These are phyloP conservation scores for Blastocystis hominis DNA, from an alignment of 352 stramenopile genomes.

Conservation along the genomic window DNA sequence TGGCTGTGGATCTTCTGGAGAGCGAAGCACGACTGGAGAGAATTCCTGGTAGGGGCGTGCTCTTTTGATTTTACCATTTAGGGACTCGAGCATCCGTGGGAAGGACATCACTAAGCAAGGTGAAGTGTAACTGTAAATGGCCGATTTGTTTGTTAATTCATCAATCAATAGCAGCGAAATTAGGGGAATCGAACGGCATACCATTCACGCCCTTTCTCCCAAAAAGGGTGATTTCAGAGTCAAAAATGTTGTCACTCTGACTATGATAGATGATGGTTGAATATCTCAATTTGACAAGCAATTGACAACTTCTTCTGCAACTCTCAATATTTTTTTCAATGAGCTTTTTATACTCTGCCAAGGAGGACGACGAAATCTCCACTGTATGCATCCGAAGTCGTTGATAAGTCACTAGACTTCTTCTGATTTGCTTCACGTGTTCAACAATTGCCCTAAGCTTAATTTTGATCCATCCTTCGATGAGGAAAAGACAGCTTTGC, in stretches of 20 bases:
- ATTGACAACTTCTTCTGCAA: background rate
- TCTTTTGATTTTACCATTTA: background rate
- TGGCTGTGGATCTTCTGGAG: slow-evolving; percentile 58
- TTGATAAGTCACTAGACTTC: background rate
- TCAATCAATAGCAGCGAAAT: too few species aligned
- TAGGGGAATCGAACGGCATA: too few species aligned
- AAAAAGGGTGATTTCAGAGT: too few species aligned
- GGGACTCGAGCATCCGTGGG: slow-evolving; percentile 51
- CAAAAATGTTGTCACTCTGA: background rate
- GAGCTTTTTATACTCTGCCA: background rate
- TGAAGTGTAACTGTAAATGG: background rate
- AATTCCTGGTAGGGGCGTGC: slow-evolving; percentile 37
- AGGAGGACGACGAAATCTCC: background rate
- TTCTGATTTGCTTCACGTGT: background rate
- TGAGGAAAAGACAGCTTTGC: background rate
- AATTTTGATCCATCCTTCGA: background rate
- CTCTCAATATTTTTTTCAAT: background rate
- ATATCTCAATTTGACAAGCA: background rate
- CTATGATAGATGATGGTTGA: background rate
- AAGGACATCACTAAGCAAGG: slow-evolving; percentile 32
- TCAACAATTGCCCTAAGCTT: background rate
- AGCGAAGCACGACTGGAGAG: slow-evolving; percentile 55
- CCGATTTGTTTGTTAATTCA: slow-evolving; percentile 10
- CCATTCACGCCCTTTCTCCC: too few species aligned
- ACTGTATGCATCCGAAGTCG: background rate